These are phyloP conservation scores for Euphrasia arctica DNA, from an alignment of 305 asterid genomes.

Conservation along the genomic window DNA sequence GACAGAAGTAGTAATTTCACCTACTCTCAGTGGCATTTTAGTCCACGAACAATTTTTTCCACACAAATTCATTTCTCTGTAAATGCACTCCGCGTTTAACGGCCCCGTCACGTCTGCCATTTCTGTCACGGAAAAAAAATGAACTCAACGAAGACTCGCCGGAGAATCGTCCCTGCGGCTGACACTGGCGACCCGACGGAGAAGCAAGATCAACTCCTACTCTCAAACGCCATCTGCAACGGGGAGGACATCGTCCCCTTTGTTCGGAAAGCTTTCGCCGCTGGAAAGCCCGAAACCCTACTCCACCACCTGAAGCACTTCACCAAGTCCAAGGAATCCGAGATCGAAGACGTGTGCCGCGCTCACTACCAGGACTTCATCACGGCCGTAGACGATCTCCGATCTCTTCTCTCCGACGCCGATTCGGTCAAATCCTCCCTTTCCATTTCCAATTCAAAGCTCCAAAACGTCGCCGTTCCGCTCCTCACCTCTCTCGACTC, in stretches of 20 bases:
- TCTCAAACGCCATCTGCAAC: slow-evolving; percentile 87
- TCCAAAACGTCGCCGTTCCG: slow-evolving; percentile 85
- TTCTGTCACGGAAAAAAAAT: slow-evolving; percentile 25
- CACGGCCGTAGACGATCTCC: slow-evolving; percentile 93
- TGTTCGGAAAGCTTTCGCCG: slow-evolving; percentile 74
- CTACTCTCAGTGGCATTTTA: neutral
- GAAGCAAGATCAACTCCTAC: slow-evolving; percentile 86
- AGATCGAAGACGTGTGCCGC: slow-evolving; percentile 93
- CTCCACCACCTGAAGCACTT: slow-evolving; percentile 77
- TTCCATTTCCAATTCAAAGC: slow-evolving; percentile 59
- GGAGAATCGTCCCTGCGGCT: slow-evolving; percentile 70
- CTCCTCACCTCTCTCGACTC: slow-evolving; percentile 69
- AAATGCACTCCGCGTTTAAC: neutral
- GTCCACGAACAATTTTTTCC: slow-evolving; percentile 1
- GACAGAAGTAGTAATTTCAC: no score
- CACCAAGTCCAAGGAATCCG: slow-evolving; percentile 78
- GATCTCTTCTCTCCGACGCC: slow-evolving; percentile 88
- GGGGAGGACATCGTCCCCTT: slow-evolving; percentile 91
- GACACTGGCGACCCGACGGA: slow-evolving; percentile 79
- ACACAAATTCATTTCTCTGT: neutral
- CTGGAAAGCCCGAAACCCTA: slow-evolving; percentile 88
- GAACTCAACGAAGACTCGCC: slow-evolving; percentile 67
- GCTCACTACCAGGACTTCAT: slow-evolving; percentile 96
- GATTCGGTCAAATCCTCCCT: slow-evolving; percentile 83
- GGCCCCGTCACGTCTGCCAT: neutral